Conservation (phyloP, 257 asterid species). For the Voacanga thouarsii region DNA sequence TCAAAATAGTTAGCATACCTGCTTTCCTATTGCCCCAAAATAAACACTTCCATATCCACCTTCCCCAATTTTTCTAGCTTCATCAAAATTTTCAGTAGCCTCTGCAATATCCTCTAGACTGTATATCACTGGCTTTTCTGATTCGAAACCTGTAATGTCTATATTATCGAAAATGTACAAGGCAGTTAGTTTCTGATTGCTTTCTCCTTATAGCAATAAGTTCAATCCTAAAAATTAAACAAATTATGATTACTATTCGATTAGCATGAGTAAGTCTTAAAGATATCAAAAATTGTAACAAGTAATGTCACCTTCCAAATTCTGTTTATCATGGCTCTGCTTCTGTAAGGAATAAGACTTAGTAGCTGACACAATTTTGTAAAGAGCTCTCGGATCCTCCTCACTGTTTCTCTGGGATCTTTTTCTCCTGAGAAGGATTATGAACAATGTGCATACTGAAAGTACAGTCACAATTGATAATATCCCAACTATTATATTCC, state of each 20-base stretch:
- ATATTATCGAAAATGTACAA: constrained; percentile 11
- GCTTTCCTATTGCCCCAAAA: constrained; percentile 50
- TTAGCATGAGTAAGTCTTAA: neutral
- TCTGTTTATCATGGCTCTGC: constrained; percentile 32
- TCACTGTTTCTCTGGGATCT: constrained; percentile 18
- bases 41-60: constrained; percentile 89
- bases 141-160: constrained; percentile 59
- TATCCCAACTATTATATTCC: constrained; percentile 46
- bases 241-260: neutral
- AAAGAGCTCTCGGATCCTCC: constrained; percentile 39
- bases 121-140: constrained; percentile 61
- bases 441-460: constrained; percentile 46
- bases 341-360: constrained; percentile 41
- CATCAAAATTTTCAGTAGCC: constrained; percentile 68
- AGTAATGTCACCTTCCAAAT: constrained; percentile 45
- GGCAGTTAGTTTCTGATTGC: constrained; percentile 9
- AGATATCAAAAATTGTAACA: neutral
- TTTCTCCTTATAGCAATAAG: neutral
- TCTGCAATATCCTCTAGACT: constrained; percentile 63
- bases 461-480: constrained; percentile 50
- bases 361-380: constrained; percentile 35
- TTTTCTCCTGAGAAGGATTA: constrained; percentile 42
- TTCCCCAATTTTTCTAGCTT: constrained; percentile 60
- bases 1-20: constrained; percentile 36
- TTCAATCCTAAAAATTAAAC: neutral